These are phyloP conservation scores for Gentiana macrophylla DNA, from an alignment of 257 asterid genomes.

Conservation along the genomic window DNA sequence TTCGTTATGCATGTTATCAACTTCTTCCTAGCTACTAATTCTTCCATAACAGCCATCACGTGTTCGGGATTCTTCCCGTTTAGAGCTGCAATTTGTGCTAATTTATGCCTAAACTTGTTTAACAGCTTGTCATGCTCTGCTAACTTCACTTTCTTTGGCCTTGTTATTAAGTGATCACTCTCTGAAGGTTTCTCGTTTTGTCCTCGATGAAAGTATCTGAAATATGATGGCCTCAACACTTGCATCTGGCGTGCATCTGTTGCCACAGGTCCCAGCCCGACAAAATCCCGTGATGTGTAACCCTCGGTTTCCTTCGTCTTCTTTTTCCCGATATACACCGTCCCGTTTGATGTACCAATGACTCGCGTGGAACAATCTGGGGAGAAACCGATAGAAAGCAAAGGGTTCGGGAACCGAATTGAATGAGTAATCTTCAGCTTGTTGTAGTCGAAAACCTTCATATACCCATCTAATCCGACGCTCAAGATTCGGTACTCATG, in stretches of 20 bases:
- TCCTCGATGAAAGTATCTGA: conserved; percentile 79
- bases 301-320: conserved; percentile 29
- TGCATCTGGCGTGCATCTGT: conserved; percentile 30
- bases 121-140: conserved; percentile 63
- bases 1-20: conserved; percentile 51
- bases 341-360: conserved; percentile 74
- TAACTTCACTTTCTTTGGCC: conserved; percentile 62
- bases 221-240: conserved; percentile 66
- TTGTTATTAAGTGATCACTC: conserved; percentile 55
- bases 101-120: conserved; percentile 81
- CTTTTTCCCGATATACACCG: conserved; percentile 56
- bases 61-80: conserved; percentile 47
- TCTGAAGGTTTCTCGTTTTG: conserved; percentile 62
- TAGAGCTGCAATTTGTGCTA: conserved; percentile 63
- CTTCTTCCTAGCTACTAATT: conserved; percentile 74
- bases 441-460: conserved; percentile 82
- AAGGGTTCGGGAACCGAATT: conserved; percentile 73
- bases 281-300: conserved; percentile 16
- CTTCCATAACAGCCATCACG: conserved; percentile 89
- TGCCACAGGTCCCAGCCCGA: conserved; percentile 32
- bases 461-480: conserved; percentile 77
- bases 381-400: conserved; percentile 66
- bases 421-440: conserved; percentile 75
- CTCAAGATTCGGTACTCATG: conserved; percentile 63
- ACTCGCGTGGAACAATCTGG: conserved; percentile 70